Base-by-base conservation (phyloP, 768 basidiomycete genomes). In the Leccinum disarticulatum region DNA sequence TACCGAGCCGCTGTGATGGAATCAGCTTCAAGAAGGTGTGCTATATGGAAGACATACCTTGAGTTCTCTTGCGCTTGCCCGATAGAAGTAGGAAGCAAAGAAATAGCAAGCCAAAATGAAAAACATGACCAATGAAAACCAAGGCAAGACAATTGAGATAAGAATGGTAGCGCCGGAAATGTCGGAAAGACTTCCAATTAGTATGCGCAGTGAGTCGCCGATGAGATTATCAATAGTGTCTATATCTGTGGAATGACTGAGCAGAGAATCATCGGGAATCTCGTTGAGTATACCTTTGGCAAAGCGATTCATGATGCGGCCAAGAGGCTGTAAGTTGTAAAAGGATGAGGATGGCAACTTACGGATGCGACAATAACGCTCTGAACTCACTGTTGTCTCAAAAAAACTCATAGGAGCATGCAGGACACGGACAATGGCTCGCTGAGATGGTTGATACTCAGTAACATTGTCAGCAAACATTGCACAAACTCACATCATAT, bases 331-430 rank as follows among this genome's bases (percentile, higher is more conserved):
- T 66, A 60, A 50, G 61, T 27, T 31, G 58, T 60, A 62, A 56
- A 22, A 25, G 25, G 25, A 47, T 58, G 25, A 27, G 10, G 6
- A 41, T 13, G 17, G 33, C 1, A 11, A 17, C 25, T 14, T 10
- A 28, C 30, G 11, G 11, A 48, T 31, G 2, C 17, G 10, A 47
- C 30, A 19, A 8, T 3, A 22, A 38, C 33, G 31, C 3, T 48
- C 35, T 43, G 46, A 22, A 66, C 78, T 66, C 66, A 87, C 86
- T 5, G 90, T 91, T 2, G 87, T 93, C 68, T 95, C 94, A 68
- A 93, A 95, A 77, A 93, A 94, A 5, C 84, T 86, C 87, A 92
- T 93, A 0, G 93, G 93, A 1, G 92, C 91, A 69, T 87, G 83
- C 82, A 95, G 84, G 52, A 94, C 82, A 25, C 87, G 83, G 8